These are phyloP conservation scores for Strobilomyces echinocephalus DNA, from an alignment of 768 basidiomycete species.

Conservation along the genomic window DNA sequence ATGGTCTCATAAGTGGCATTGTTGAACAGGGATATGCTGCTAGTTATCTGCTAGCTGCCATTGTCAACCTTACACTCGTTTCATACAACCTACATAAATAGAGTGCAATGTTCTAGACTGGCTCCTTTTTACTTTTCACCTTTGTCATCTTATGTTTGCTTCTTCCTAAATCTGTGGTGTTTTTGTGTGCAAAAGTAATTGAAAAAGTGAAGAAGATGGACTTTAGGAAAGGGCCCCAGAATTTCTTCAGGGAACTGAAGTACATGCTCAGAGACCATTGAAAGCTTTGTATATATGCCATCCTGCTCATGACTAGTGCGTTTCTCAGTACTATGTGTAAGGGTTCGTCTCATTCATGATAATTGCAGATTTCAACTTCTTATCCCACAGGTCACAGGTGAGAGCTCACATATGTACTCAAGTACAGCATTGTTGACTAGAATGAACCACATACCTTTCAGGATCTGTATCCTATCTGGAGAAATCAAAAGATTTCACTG, in stretches of 20 bases:
- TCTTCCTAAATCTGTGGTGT: constrained; percentile 77
- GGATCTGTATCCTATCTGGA: constrained; percentile 72
- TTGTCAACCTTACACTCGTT: constrained; percentile 69
- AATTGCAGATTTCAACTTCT: constrained; percentile 63
- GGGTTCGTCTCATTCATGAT: neutral
- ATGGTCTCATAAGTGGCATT: constrained; percentile 82
- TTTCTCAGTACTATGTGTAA: neutral
- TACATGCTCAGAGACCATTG: constrained; percentile 81
- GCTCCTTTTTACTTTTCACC: constrained; percentile 61
- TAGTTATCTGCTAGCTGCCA: constrained; percentile 81
- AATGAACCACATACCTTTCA: constrained; percentile 14
- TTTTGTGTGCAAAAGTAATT: constrained; percentile 57
- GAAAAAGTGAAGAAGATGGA: constrained; percentile 38
- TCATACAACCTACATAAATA: constrained; percentile 40
- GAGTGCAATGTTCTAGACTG: constrained; percentile 81
- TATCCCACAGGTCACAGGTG: constrained; percentile 68
- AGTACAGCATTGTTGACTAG: neutral
- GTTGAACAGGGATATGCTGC: constrained; percentile 88
- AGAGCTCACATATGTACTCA: neutral
- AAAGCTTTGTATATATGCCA: constrained; percentile 76
- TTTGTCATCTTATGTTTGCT: constrained; percentile 61
- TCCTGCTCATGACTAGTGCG: constrained; percentile 69
- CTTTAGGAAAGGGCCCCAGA: constrained; percentile 50
- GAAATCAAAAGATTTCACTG: constrained; percentile 53
- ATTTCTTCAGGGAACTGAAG: constrained; percentile 69